Percentiles rank a stretch among this genome's conserved stretches.
These are phyloP conservation scores for Mycena metata DNA, from an alignment of 768 basidiomycete species.

Conservation along the genomic window DNA sequence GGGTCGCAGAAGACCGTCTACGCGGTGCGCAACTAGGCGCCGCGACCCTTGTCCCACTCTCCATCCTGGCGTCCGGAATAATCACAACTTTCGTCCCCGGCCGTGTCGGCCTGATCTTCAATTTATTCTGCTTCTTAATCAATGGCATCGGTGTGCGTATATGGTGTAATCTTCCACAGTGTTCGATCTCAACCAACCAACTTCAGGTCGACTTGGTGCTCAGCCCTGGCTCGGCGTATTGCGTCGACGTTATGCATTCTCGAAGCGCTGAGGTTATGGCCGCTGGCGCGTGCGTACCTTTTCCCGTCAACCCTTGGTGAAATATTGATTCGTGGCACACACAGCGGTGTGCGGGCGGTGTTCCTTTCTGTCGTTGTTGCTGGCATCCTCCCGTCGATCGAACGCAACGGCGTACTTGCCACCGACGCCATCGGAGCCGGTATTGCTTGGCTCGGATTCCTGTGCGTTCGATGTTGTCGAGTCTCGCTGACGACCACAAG, in stretches of 20 bases:
- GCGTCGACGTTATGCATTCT: constrained; percentile 70
- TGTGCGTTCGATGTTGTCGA: constrained; percentile 54
- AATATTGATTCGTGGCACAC: not conserved
- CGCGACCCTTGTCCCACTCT: constrained; percentile 56
- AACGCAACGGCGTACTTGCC: constrained; percentile 62
- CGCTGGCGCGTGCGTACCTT: constrained; percentile 61
- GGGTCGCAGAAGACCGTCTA: constrained; percentile 67
- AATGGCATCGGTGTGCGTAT: constrained; percentile 73
- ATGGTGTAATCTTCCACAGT: not conserved
- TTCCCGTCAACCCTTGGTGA: not conserved
- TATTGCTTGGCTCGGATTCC: constrained; percentile 63
- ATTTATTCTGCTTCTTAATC: constrained; percentile 58
- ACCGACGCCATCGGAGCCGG: constrained; percentile 64
- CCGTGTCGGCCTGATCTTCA: constrained; percentile 11
- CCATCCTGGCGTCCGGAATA: constrained; percentile 55
- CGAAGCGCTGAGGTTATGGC: constrained; percentile 77
- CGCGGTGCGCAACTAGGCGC: constrained; percentile 56
- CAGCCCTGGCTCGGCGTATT: constrained; percentile 68
- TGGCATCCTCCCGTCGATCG: constrained; percentile 66
- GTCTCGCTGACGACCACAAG: too few relatives aligned
- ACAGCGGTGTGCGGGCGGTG: constrained; percentile 63
- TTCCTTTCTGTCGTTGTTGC: constrained; percentile 59
- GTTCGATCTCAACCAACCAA: constrained; percentile 2
- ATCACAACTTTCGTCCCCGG: constrained; percentile 38
- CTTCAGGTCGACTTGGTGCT: constrained; percentile 68